Conservation (phyloP, 2,329 filamentous ascomycete genomes). For the Acephala macrosclerotiorum region DNA sequence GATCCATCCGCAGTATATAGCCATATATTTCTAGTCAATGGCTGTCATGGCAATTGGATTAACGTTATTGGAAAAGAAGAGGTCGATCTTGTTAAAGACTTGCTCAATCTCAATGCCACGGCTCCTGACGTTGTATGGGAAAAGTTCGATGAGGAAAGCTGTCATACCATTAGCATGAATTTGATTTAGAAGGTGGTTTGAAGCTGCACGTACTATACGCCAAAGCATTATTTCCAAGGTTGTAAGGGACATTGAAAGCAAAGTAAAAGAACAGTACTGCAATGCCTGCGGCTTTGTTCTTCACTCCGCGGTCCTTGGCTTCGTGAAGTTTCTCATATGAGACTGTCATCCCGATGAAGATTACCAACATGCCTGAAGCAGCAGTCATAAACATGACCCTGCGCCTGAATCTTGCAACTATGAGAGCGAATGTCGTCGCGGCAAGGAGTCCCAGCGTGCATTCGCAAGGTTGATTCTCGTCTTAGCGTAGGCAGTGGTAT, state of each 20-base stretch:
- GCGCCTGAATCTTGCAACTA: constrained; percentile 52
- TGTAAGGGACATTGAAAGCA: constrained; percentile 64
- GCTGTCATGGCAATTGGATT: constrained; percentile 52
- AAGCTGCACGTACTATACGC: constrained; percentile 59
- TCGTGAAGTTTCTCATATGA: constrained; percentile 46
- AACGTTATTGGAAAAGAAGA: constrained; percentile 46
- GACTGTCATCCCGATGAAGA: constrained; percentile 64
- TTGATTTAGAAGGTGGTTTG: constrained; percentile 36
- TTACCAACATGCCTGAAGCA: constrained; percentile 58
- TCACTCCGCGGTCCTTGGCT: constrained; percentile 44
- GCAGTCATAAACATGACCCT: constrained; percentile 60
- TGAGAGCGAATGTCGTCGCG: constrained; percentile 50
- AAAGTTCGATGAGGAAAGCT: constrained; percentile 65
- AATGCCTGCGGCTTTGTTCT: constrained; percentile 37
- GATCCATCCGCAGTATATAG: constrained; percentile 52
- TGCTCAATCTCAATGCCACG: constrained; percentile 42
- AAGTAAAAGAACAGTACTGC: constrained; percentile 65
- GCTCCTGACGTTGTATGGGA: constrained; percentile 56
- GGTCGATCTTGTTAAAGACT: constrained; percentile 48
- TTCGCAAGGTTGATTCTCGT: constrained; percentile 50
- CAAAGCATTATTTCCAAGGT: constrained; percentile 71
- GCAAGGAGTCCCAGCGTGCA: constrained; percentile 53
- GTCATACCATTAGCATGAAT: constrained; percentile 40
- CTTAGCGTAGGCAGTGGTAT: constrained; percentile 50
- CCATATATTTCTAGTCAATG: constrained; percentile 37